Evolutionary conservation across 257 asterid genomes (phyloP).

Genomic region (Capsicum rhomboideum): DNA sequence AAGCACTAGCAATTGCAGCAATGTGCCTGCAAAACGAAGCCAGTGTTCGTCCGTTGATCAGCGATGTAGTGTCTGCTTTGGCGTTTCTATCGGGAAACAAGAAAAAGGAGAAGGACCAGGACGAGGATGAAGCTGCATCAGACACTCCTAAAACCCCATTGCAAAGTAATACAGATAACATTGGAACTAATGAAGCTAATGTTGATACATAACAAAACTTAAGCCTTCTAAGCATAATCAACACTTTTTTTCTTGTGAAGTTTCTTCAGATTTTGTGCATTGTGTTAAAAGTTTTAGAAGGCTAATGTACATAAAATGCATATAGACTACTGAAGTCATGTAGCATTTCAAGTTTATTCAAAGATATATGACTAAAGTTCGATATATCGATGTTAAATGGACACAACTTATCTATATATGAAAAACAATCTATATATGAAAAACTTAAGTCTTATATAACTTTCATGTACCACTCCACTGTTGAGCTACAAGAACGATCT

Average conservation of each 20-base stretch:
- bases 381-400: not conserved
- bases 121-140: not conserved
- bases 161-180: not conserved
- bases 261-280: not conserved
- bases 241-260: not conserved
- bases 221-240: not conserved
- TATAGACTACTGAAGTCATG: not conserved
- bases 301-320: not conserved
- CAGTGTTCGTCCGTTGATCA: conserved; percentile 39
- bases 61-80: conserved; percentile 45
- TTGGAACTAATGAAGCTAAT: not conserved
- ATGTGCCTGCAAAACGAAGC: conserved; percentile 66
- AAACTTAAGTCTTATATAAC: not conserved
- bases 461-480: not conserved
- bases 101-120: not conserved
- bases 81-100: conserved; percentile 13
- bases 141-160: not conserved
- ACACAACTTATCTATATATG: not conserved
- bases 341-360: not conserved
- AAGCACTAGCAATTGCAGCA: conserved; percentile 63
- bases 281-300: not conserved
- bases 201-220: not conserved
- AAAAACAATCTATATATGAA: not conserved
- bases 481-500: not conserved
- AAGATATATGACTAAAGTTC: not conserved